Base-by-base conservation (phyloP, 805 yeast genomes). In the Ogataea trehalophila region DNA sequence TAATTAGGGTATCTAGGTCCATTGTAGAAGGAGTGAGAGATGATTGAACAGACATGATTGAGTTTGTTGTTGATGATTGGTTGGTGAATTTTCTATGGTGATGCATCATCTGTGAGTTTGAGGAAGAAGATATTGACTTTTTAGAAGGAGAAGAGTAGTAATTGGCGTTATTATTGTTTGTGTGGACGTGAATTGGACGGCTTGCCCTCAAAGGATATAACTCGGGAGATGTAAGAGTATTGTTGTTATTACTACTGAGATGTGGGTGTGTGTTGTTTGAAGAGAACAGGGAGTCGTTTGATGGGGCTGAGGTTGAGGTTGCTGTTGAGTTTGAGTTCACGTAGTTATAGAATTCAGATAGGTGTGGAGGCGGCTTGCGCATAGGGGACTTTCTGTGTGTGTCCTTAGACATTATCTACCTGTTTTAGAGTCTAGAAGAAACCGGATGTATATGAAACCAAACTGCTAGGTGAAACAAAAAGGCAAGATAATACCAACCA, bases 1-100 rank as follows among this genome's bases (percentile, higher is more conserved):
- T 80, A 11, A 84, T 71, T 16, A 84, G 64, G 16, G 77, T 76
- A n/a, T 81, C 80, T 52, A 83, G 66, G 52, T 83, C 88, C 48
- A 79, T 61, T 5, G 78, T 75, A 2, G 85, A 73, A 29, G 81
- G 78, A 8, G 76, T 64, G 39, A 71, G 67, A 5, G 83, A 77
- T 7, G 76, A 67, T 48, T 73, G 70, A 33, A 70, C 50, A 1
- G 76, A 70, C 13, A 73, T 63, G 41, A 65, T 60, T 1, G 66
- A 61, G 22, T 50, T 50, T 2, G 53, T 39, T n/a, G 54, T 48
- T 13, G 54, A 54, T 4, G 52, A 45, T 20, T 46, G 44, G 42
- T 48, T 38, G 29, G 48, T 48, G 33, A 39, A 48, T 35, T 46
- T 45, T 42, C 54, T 39, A n/a, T 38, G 40, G 20, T 45, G 46